Evolutionary conservation across 306 rosid species (phyloP), one percentile per base, ranked within the genome.

Genomic region (Cucumis melo): DNA sequence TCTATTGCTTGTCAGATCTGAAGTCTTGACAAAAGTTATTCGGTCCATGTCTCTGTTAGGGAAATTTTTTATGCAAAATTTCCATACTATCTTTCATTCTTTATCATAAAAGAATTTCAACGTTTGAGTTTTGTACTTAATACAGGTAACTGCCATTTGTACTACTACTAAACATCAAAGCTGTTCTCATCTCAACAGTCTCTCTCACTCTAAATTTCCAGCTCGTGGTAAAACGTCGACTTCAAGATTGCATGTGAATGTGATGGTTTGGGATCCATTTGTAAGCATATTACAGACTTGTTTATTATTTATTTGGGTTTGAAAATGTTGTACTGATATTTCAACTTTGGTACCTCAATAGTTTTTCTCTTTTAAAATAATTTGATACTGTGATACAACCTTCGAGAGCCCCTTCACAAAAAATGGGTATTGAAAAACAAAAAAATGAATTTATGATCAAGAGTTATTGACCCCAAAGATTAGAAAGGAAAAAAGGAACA

Each of bases 371-470:
- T 66, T 23, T 11, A 17, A 0, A 44, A 70, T 44, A 68, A 46
- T 50, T 50, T 50, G 17, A 12, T 16, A 46, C 53, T 46, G 53
- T 46, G 53, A 12, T 46, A 11, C 53, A 46, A 13, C 53, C 57
- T 70, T 39, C 16, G n/a, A 29, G 9, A 53, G 46, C 0, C 48
- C 27, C 77, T 24, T 29, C 24, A 23, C 41, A 23, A 55, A 29
- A 75, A 75, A 56, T 75, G 38, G 55, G 66, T 75, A 24, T 12
- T 58, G 78, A 73, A 20, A 73, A 20, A 73, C 39, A 75, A 55
- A 73, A 51, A 75, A 55, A 53, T 15, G 50, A 73, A 74, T 17
- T 38, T 19, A 21, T 55, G n/a, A 74, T n/a, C 46, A 53, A 53
- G 64, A 39, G 53, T 60, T 79, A 36, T 73, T 77, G 73, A 53